These are phyloP conservation scores for Lachnellula occidentalis DNA, from an alignment of 2,329 filamentous ascomycete genomes.

Conservation along the genomic window DNA sequence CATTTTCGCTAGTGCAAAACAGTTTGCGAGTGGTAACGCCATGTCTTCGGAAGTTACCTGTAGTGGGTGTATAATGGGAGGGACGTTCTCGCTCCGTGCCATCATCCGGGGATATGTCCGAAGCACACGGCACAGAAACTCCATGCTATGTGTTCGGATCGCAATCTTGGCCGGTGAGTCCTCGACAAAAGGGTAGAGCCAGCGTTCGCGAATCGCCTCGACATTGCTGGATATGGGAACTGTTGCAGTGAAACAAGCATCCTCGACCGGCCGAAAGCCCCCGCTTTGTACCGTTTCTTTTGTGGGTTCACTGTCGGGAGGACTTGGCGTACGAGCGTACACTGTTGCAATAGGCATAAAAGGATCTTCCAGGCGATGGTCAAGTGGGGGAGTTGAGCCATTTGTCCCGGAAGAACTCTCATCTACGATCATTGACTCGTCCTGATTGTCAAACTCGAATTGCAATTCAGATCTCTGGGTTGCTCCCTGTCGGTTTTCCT, in stretches of 20 bases:
- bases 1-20: constrained; percentile 34
- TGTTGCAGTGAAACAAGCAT: not conserved
- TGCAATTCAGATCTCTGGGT: not conserved
- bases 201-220: constrained; percentile 1
- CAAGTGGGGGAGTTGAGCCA: not conserved
- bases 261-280: not conserved
- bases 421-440: too few relatives aligned
- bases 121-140: constrained; percentile 32
- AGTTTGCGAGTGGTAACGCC: constrained; percentile 32
- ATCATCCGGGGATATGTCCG: constrained; percentile 36
- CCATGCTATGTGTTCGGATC: constrained; percentile 27
- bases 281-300: not conserved
- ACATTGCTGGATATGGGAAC: not conserved
- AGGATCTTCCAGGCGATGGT: not conserved
- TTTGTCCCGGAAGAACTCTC: too few relatives aligned
- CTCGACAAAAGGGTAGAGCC: not conserved
- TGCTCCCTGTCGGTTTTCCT: not conserved
- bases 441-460: too few relatives aligned
- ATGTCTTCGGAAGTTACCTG: constrained; percentile 13
- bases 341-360: too few relatives aligned
- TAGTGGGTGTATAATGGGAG: constrained; percentile 33
- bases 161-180: constrained; percentile 4
- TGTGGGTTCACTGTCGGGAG: not conserved
- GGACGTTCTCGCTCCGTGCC: constrained; percentile 33
- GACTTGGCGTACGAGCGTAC: too few relatives aligned